phyloP scores from a whole-genome alignment of 495 filamentous ascomycete genomes.

The Endocarpon pusillum region DNA sequence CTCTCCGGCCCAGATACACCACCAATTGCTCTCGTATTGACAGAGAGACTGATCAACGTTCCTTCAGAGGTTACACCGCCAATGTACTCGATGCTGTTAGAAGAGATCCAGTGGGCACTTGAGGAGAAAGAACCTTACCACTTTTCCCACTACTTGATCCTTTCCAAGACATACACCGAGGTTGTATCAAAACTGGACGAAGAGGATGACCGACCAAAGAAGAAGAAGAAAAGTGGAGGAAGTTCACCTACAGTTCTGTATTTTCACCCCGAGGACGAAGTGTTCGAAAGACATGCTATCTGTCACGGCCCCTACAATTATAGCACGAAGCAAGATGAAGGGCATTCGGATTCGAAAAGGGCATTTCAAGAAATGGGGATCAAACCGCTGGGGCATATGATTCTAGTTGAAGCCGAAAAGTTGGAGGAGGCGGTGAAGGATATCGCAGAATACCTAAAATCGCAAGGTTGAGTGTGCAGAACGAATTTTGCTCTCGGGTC shows the following conservation, averaged over 20 bases:
- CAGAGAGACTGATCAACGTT: conserved; percentile 89
- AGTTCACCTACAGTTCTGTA: conserved; percentile 42
- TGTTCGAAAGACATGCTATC: conserved; percentile 54
- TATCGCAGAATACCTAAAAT: conserved; percentile 49
- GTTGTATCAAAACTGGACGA: conserved; percentile 64
- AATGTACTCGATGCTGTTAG: conserved; percentile 89
- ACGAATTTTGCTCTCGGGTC: conserved; percentile 5
- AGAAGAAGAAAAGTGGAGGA: conserved; percentile 56
- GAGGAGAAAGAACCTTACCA: conserved; percentile 84
- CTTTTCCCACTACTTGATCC: conserved; percentile 81
- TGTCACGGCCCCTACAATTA: conserved; percentile 54
- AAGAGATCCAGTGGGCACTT: conserved; percentile 80
- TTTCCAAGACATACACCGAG: conserved; percentile 83
- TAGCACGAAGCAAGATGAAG: conserved; percentile 56
- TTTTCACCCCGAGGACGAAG: conserved; percentile 96
- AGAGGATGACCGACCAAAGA: conserved; percentile 47
- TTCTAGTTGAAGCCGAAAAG: conserved; percentile 53
- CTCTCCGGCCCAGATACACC: conserved; percentile 33
- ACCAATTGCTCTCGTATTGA: conserved; percentile 67
- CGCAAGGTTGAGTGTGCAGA: conserved; percentile 10
- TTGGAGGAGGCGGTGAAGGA: conserved; percentile 54
- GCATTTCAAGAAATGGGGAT: conserved; percentile 91
- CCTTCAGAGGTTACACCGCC: conserved; percentile 80
- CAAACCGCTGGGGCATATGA: conserved; percentile 62
- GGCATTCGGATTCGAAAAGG: conserved; percentile 73